Base-by-base conservation (phyloP, 192 early-diverging fungal genomes). In the Umbelopsis ramanniana region DNA sequence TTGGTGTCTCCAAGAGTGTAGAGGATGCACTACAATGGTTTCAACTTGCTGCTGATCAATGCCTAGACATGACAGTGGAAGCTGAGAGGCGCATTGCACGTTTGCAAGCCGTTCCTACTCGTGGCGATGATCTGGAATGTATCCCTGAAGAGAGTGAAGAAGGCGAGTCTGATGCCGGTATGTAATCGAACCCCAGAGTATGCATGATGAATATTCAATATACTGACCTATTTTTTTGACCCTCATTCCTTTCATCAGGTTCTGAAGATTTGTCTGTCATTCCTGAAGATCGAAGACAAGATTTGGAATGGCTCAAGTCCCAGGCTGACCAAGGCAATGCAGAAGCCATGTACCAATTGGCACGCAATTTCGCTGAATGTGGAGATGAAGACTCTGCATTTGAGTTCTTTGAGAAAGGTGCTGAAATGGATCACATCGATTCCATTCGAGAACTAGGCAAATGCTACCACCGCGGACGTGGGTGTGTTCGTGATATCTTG, bases 361-460 rank as follows among this genome's bases (percentile, higher is more conserved):
- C 43, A 14, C 47, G 23, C 7, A 38, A 29, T 46, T 67, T 24
- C 4, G 29, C 46, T 52, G 69, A 70, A 7, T 40, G 52, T 33
- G 69, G 33, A 0, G 52, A 72, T 22, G 57, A 72, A 15, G 60
- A 50, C 7, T 35, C 46, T 52, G 71, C 73, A 7, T 72, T 68
- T 45, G 70, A 72, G 6, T 78, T 68, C 45, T 78, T 71, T 57
- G 76, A 70, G 46, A 68, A 74, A 40, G 76, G 72, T 7, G 76
- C 76, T 45, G 38, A 48, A 17, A 70, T 78, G 76, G 76, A 72
- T 17, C 57, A 78, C 19, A 68, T 78, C 0, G 63, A 74, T 46
- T 73, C 72, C 1, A 74, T 63, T 63, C 57, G 57, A 19, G 57
- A 63, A 14, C 33, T 63, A 35, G 57, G 57, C 57, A 63, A 63